Evolutionary conservation across 176 grass and related monocot genomes (phyloP).

Genomic region (Ananas comosus): DNA sequence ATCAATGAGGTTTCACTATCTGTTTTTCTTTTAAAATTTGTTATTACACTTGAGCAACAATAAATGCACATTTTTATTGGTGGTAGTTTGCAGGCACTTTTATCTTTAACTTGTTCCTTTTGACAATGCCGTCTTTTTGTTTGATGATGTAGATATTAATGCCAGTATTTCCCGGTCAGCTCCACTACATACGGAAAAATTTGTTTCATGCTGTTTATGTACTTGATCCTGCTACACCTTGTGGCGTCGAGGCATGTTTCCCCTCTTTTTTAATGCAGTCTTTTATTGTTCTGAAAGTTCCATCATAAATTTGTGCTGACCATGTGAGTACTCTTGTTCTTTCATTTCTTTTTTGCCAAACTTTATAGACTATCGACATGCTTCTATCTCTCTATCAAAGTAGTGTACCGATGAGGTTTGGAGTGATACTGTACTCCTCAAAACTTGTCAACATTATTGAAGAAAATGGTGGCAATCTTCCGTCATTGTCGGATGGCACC

Average conservation of each 20-base stretch:
- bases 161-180: constrained; percentile 91
- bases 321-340: constrained; percentile 1
- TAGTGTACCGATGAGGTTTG: constrained; percentile 82
- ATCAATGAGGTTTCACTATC: constrained; percentile 67
- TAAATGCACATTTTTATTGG: background rate
- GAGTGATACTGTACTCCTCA: constrained; percentile 83
- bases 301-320: constrained; percentile 24
- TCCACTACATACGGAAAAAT: constrained; percentile 97
- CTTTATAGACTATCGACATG: constrained; percentile 67
- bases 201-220: constrained; percentile 94
- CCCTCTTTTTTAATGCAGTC: constrained; percentile 12
- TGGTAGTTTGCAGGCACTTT: constrained; percentile 4
- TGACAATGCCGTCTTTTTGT: constrained; percentile 2
- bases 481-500: constrained; percentile 22
- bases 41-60: background rate
- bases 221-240: constrained; percentile 72
- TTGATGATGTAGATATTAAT: constrained; percentile 74
- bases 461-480: constrained; percentile 50
- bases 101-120: background rate
- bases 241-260: constrained; percentile 64
- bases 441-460: constrained; percentile 50
- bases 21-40: constrained; percentile 18
- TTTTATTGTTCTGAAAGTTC: constrained; percentile 21
- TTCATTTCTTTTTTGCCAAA: constrained; percentile 30
- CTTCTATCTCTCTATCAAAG: constrained; percentile 79